Percentiles rank a stretch among this genome's conserved stretches.
Conservation (phyloP, 352 stramenopile genomes). For the Phytophthora podocarpi region DNA sequence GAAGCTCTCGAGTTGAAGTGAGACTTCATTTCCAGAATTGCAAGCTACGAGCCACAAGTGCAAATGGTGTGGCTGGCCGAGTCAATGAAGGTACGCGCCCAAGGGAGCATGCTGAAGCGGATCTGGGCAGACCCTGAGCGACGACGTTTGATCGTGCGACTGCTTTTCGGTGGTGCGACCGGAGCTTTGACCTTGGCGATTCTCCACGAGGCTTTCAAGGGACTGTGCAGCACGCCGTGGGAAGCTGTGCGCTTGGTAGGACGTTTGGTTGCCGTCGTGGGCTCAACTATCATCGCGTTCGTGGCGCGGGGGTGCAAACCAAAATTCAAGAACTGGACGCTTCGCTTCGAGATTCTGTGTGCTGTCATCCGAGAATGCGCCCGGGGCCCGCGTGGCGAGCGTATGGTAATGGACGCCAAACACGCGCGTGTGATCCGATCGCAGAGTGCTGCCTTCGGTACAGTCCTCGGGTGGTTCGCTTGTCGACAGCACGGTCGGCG, state of each 20-base stretch:
- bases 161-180: constrained; percentile 23
- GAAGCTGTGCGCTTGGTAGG: constrained; percentile 29
- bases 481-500: constrained; percentile 27
- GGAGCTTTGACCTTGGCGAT: constrained; percentile 18
- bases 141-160: constrained; percentile 15
- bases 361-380: constrained; percentile 33
- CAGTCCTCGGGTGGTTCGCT: constrained; percentile 32
- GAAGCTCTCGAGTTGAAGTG: background rate
- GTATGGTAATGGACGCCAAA: constrained; percentile 32
- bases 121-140: constrained; percentile 19
- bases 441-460: constrained; percentile 35
- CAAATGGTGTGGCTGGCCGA: constrained; percentile 14
- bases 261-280: constrained; percentile 18
- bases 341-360: constrained; percentile 45
- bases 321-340: constrained; percentile 50
- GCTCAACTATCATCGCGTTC: constrained; percentile 25
- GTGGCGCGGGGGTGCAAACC: constrained; percentile 36
- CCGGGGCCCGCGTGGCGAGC: constrained; percentile 29
- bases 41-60: background rate
- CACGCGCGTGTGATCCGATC: constrained; percentile 41
- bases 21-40: constrained; percentile 13
- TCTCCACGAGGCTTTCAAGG: constrained; percentile 26
- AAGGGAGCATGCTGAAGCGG: constrained; percentile 8
- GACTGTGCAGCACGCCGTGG: constrained; percentile 38
- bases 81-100: constrained; percentile 7